Conservation (phyloP, 441 rosid species). For the Arabidopsis lyrata region DNA sequence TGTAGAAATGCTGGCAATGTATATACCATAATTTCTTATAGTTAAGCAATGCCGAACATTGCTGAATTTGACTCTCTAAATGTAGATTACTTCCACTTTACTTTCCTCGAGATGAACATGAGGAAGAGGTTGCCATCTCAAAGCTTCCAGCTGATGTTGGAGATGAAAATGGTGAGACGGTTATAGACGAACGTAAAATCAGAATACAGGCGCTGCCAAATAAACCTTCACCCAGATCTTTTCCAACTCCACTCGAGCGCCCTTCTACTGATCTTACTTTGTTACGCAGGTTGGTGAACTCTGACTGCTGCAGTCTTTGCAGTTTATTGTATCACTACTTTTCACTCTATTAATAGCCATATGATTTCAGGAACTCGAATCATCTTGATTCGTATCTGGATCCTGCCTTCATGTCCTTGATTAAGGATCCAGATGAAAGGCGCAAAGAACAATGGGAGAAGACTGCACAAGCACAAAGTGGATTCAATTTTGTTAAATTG, state of each 20-base stretch:
- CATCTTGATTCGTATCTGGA: slow-evolving; percentile 92
- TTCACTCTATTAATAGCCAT: slow-evolving; percentile 23
- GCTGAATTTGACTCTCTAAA: slow-evolving; percentile 33
- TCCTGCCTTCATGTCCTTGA: slow-evolving; percentile 99
- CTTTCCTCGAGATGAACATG: slow-evolving; percentile 97
- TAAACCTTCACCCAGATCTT: slow-evolving; percentile 65
- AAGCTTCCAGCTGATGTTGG: slow-evolving; percentile 99
- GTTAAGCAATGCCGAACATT: slow-evolving; percentile 22
- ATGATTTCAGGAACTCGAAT: slow-evolving; percentile 72
- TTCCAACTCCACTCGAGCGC: slow-evolving; percentile 70
- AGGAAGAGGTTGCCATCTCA: slow-evolving; percentile 91
- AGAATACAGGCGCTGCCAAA: slow-evolving; percentile 97
- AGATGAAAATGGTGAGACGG: slow-evolving; percentile 99
- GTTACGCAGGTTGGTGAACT: slow-evolving; percentile 78
- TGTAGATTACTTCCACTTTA: slow-evolving; percentile 96
- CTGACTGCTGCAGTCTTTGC: slow-evolving; percentile 14
- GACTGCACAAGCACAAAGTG: slow-evolving; percentile 86
- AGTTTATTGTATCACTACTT: not conserved
- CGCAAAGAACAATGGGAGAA: slow-evolving; percentile 99
- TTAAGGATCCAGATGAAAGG: slow-evolving; percentile 97
- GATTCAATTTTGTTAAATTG: slow-evolving; percentile 89
- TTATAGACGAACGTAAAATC: slow-evolving; percentile 95
- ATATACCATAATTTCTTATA: slow-evolving; percentile 9
- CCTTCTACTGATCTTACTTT: slow-evolving; percentile 90
- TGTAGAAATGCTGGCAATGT: slow-evolving; percentile 8